phyloP scores from a whole-genome alignment of 495 filamentous ascomycete species.

The Podospora pseudocomata region DNA sequence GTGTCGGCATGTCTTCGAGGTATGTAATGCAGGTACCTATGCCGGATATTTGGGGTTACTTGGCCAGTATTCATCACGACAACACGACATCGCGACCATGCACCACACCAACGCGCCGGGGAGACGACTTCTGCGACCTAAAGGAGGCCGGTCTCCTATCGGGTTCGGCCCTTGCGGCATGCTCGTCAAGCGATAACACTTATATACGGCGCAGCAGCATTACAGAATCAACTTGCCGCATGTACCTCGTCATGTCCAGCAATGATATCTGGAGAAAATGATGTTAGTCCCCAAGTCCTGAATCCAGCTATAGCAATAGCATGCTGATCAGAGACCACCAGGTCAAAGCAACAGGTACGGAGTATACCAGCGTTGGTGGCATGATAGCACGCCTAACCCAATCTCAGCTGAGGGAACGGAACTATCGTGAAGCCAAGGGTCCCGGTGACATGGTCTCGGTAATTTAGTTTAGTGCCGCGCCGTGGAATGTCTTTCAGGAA shows the following conservation, averaged over 20 bases:
- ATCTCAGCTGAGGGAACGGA: background rate
- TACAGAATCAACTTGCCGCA: background rate
- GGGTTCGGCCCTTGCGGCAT: background rate
- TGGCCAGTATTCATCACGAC: too few species aligned
- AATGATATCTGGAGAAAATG: too few species aligned
- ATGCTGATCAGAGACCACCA: too few species aligned
- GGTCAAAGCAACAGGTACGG: too few species aligned
- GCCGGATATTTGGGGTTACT: too few species aligned
- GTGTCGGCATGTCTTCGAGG: background rate
- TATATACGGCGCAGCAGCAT: background rate
- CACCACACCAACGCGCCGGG: background rate
- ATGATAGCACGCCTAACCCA: background rate
- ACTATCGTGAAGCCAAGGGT: background rate
- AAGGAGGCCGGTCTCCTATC: background rate
- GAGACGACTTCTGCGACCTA: background rate
- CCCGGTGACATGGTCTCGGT: background rate
- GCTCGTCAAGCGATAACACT: background rate
- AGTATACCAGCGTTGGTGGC: background rate
- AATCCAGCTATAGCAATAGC: too few species aligned
- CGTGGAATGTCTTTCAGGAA: background rate
- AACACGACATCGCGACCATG: too few species aligned
- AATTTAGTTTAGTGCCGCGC: background rate
- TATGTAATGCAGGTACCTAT: background rate
- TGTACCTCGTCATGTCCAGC: too few species aligned
- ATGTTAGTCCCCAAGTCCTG: background rate